Evolutionary conservation across 768 basidiomycete genomes (phyloP).

Genomic region (Artomyces pyxidatus): DNA sequence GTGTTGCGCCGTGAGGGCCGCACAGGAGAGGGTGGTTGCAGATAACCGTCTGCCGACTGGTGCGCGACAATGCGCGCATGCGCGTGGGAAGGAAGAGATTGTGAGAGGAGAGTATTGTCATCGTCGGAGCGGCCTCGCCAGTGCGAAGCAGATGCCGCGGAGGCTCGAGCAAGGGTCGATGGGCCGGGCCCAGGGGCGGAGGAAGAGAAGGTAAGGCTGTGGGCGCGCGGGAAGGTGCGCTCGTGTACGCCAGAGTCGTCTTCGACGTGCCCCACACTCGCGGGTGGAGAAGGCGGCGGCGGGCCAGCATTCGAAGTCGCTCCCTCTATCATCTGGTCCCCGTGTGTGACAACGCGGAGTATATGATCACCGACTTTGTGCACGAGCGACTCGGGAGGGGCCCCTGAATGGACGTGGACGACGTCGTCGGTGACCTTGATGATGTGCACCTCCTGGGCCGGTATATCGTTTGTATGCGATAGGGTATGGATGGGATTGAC

Average conservation of each 20-base stretch:
- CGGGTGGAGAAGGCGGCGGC: constrained; percentile 48
- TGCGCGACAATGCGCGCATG: constrained; percentile 15
- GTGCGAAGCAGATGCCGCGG: too few species aligned
- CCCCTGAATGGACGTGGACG: constrained; percentile 34
- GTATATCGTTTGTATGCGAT: constrained; percentile 18
- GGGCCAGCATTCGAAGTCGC: constrained; percentile 34
- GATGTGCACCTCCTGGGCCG: constrained; percentile 43
- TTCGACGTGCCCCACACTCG: constrained; percentile 27
- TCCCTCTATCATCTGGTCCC: constrained; percentile 9
- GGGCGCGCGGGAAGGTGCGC: not conserved
- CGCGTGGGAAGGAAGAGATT: constrained; percentile 13
- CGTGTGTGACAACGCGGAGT: constrained; percentile 22
- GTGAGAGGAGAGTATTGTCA: constrained; percentile 18
- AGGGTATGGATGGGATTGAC: constrained; percentile 27
- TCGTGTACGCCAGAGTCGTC: not conserved
- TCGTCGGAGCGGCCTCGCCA: too few species aligned
- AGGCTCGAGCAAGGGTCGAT: constrained; percentile 7
- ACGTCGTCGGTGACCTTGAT: constrained; percentile 44
- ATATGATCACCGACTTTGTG: constrained; percentile 29
- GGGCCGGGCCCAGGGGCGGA: constrained; percentile 12
- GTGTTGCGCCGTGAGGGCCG: constrained; percentile 61
- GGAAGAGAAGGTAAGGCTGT: constrained; percentile 9
- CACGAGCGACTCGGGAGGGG: constrained; percentile 26
- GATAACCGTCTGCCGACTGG: constrained; percentile 36
- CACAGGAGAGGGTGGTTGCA: constrained; percentile 40